Evolutionary conservation across 140 eudicot genomes (phyloP).

Genomic region (Cichorium intybus): DNA sequence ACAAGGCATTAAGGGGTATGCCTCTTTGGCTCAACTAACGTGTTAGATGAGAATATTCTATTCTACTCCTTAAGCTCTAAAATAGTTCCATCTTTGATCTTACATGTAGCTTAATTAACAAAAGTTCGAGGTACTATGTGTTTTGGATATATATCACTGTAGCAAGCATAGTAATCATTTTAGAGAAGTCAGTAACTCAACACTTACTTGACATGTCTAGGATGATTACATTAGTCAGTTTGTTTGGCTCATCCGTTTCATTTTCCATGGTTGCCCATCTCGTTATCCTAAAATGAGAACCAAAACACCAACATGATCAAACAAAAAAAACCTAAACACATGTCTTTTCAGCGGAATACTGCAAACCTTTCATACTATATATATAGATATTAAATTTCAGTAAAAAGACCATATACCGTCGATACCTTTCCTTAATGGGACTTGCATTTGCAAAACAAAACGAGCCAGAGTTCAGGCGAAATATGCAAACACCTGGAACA

Average conservation of each 20-base stretch:
- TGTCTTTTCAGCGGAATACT: not conserved
- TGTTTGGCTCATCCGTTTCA: conserved; percentile 38
- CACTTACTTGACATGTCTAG: conserved; percentile 61
- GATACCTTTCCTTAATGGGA: conserved; percentile 57
- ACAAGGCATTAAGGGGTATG: too few relatives aligned
- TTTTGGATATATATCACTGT: too few relatives aligned
- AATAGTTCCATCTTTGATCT: not conserved
- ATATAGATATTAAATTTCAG: not conserved
- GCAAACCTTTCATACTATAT: too few relatives aligned
- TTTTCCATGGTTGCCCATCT: conserved; percentile 26
- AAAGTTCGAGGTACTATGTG: too few relatives aligned
- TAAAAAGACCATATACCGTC: not conserved
- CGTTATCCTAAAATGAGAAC: conserved; percentile 32
- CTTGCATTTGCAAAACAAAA: conserved; percentile 75
- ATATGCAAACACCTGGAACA: conserved; percentile 37
- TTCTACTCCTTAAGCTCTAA: not conserved
- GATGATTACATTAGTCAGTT: conserved; percentile 31
- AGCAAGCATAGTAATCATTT: too few relatives aligned
- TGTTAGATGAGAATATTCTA: too few relatives aligned
- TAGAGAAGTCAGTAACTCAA: not conserved
- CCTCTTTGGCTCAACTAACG: not conserved
- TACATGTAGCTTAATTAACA: not conserved
- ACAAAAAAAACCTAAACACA: not conserved
- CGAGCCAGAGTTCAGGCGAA: conserved; percentile 49
- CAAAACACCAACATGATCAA: not conserved